Percentiles rank a stretch among this genome's conserved stretches.
These are phyloP conservation scores for Penicillium desertorum DNA, from an alignment of 495 filamentous ascomycete species.

Conservation along the genomic window DNA sequence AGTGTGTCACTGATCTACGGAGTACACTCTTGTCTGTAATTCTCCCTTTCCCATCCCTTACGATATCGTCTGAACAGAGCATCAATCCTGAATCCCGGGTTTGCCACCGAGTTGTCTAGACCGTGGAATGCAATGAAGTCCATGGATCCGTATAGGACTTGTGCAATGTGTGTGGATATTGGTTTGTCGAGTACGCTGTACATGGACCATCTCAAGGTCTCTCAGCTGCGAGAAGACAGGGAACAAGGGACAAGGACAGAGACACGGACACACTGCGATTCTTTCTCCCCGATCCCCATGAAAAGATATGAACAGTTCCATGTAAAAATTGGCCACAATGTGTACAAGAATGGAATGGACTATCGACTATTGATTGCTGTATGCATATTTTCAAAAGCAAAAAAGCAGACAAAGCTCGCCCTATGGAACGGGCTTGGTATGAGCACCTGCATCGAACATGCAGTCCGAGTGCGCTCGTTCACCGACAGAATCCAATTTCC, in stretches of 20 bases:
- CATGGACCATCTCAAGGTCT: not conserved
- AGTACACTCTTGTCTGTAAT: not conserved
- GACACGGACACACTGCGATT: not conserved
- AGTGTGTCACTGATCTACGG: not conserved
- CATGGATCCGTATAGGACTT: not conserved
- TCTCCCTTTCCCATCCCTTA: not conserved
- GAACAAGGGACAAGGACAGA: not conserved
- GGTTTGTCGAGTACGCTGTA: not conserved
- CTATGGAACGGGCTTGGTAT: not conserved
- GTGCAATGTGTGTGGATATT: not conserved
- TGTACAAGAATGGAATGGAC: not conserved
- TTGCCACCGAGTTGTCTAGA: slow-evolving; percentile 8
- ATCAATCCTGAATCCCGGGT: slow-evolving; percentile 4
- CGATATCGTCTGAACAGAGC: not conserved
- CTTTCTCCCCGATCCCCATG: slow-evolving; percentile 2
- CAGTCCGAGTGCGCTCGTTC: not conserved
- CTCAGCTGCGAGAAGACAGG: slow-evolving; percentile 6
- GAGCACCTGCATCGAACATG: slow-evolving; percentile 5
- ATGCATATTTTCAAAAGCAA: slow-evolving; percentile 7
- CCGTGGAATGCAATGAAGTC: not conserved
- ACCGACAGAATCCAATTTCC: slow-evolving; percentile 2
- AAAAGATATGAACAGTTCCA: not conserved
- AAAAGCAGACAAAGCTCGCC: not conserved
- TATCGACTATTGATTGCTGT: slow-evolving; percentile 9
- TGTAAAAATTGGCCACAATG: not conserved